Percentiles rank a stretch among this genome's conserved stretches.
Conservation (phyloP, 2,329 filamentous ascomycete species). For the Orbilia quercus region DNA sequence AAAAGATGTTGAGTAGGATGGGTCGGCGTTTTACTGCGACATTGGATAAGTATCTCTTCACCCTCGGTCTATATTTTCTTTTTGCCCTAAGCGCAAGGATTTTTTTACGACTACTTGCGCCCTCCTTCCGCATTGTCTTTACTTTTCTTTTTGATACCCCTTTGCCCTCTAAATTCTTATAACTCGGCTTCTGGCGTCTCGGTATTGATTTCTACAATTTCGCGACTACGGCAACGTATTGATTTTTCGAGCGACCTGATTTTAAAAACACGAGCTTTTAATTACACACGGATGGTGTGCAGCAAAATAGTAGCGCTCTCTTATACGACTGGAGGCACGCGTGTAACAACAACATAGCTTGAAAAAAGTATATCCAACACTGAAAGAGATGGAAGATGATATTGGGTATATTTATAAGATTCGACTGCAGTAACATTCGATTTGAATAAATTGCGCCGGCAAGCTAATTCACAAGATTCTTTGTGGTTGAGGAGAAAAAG, state of each 20-base stretch:
- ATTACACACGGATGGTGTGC: constrained; percentile 24
- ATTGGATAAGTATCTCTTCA: constrained; percentile 46
- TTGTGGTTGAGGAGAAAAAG: constrained; percentile 5
- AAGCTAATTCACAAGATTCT: constrained; percentile 7
- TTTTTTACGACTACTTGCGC: constrained; percentile 22
- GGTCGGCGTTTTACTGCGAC: neutral
- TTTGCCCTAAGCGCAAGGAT: constrained; percentile 16
- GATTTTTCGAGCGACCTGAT: constrained; percentile 14
- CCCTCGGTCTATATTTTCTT: constrained; percentile 12
- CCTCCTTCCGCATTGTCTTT: constrained; percentile 15
- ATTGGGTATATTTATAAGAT: neutral
- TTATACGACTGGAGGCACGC: constrained; percentile 11
- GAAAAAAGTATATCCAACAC: neutral
- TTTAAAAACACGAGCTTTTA: neutral
- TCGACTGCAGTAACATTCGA: neutral
- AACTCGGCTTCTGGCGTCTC: constrained; percentile 1
- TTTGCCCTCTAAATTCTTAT: constrained; percentile 13
- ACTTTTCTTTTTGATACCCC: constrained; percentile 48
- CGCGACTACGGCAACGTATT: constrained; percentile 8
- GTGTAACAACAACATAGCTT: constrained; percentile 10
- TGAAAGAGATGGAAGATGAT: constrained; percentile 20
- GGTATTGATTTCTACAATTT: constrained; percentile 2
- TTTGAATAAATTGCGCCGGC: constrained; percentile 6
- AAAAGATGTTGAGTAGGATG: constrained; percentile 26
- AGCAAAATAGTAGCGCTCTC: constrained; percentile 1